Conservation (phyloP, 441 rosid species). For the Gossypium laxum region DNA sequence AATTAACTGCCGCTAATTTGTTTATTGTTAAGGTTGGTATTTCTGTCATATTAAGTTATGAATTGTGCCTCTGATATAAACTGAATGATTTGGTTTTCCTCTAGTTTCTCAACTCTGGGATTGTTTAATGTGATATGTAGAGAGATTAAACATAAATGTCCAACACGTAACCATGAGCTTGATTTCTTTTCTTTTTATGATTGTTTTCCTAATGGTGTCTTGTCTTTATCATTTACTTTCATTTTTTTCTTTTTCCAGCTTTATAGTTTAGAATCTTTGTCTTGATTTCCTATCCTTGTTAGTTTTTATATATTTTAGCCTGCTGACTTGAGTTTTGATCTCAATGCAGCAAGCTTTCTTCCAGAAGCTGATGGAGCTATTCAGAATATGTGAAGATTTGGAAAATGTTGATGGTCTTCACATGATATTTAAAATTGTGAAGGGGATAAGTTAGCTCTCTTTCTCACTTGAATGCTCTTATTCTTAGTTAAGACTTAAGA, state of each 20-base stretch:
- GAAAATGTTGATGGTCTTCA: slow-evolving; percentile 82
- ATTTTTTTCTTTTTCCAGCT: background rate
- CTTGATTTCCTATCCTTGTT: background rate
- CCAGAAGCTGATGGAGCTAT: slow-evolving; percentile 70
- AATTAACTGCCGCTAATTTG: background rate
- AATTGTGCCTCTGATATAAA: background rate
- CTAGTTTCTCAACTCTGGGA: background rate
- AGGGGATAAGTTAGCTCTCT: slow-evolving; percentile 70
- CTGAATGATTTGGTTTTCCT: background rate
- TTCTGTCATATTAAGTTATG: background rate
- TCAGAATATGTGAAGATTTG: slow-evolving; percentile 80
- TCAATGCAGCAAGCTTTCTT: slow-evolving; percentile 76
- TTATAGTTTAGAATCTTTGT: background rate
- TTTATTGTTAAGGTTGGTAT: background rate
- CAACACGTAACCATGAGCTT: too few relatives aligned
- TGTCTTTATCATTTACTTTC: background rate
- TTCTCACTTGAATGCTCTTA: slow-evolving; percentile 1
- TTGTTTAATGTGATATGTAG: background rate
- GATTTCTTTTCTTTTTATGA: too few relatives aligned
- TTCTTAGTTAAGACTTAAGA: background rate
- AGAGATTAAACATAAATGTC: background rate
- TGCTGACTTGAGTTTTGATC: slow-evolving; percentile 17
- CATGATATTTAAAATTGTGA: slow-evolving; percentile 85
- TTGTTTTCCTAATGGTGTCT: too few relatives aligned
- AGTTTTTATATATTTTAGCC: slow-evolving; percentile 3